Evolutionary conservation across 2,329 filamentous ascomycete genomes (phyloP), one percentile per base, ranked within the genome.

Genomic region (Ophiocordyceps sinensis): DNA sequence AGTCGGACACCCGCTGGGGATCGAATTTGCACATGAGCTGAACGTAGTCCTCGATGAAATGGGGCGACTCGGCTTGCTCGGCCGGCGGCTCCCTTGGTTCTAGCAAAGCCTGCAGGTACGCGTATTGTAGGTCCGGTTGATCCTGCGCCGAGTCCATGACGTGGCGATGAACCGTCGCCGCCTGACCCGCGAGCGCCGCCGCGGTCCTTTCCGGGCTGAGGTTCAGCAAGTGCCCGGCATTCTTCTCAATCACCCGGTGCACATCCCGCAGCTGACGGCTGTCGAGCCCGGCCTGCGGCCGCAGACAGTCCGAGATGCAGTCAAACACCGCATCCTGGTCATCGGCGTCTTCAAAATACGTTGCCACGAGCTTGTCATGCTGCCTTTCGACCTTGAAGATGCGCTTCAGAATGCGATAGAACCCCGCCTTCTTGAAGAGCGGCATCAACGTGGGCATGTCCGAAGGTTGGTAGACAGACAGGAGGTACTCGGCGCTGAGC

Each of bases 401-500:
- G 13, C 85, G 80, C 63, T 98, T 98, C 41, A 98, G 62, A 26
- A 98, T 89, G 38, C 91, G 79, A 57, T 84, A 93, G 58, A 96
- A 98, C 1, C 78, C 75, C 2, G 91, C 89, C 46, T 79, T 68
- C 49, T 79, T 76, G 51, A 96, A 85, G 1, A 85, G 63, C 0
- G 85, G 79, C 44, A 96, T 81, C 51, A 96, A 66, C 10, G 70
- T 70, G 28, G 79, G 70, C 45, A 91, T 70, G 54, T 94, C 83
- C 4, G 89, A 79, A 14, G 93, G 91, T 42, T 91, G 87, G 55
- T 96, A 95, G 5, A 91, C 77, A 0, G 93, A 96, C 17, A 98
- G 68, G 1, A 98, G 66, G 57, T 98, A 98, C 61, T 98, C 91
- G 1, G 85, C 83, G 55, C 91, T 98, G n/a, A 98, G 73, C 60